A percentile compares a stretch with the other conserved stretches of the same genome.
These are phyloP conservation scores for Meira miltonrushii DNA, from an alignment of 1,284 basidiomycete species.

Conservation along the genomic window DNA sequence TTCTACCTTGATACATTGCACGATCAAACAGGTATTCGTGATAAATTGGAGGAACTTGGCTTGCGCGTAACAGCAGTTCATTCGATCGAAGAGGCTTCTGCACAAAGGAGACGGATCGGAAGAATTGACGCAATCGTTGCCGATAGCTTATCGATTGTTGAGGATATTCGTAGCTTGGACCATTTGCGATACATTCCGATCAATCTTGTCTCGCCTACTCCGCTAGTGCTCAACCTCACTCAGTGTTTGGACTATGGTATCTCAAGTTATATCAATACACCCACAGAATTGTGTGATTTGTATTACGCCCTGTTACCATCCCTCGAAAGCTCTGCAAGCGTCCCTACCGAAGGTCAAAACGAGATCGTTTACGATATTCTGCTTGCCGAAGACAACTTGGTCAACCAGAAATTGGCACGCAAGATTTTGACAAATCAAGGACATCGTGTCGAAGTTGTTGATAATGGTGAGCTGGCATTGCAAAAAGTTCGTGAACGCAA, in stretches of 20 bases:
- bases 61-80: constrained; percentile 74
- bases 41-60: constrained; percentile 74
- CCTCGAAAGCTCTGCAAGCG: constrained; percentile 83
- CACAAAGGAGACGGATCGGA: constrained; percentile 68
- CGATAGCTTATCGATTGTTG: constrained; percentile 78
- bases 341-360: constrained; percentile 68
- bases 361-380: constrained; percentile 86
- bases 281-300: constrained; percentile 80
- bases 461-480: constrained; percentile 88
- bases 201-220: constrained; percentile 69
- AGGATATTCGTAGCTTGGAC: constrained; percentile 83
- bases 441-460: constrained; percentile 91
- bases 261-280: constrained; percentile 83
- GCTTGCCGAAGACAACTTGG: constrained; percentile 95
- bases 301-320: constrained; percentile 88
- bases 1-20: constrained; percentile 83
- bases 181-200: constrained; percentile 94
- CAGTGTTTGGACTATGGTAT: constrained; percentile 83
- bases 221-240: constrained; percentile 51
- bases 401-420: constrained; percentile 94
- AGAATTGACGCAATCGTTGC: constrained; percentile 94
- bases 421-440: constrained; percentile 97
- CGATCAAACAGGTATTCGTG: constrained; percentile 71
- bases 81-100: constrained; percentile 66
- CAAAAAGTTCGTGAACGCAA: constrained; percentile 78